A percentile compares a stretch with the other conserved stretches of the same genome.
These are phyloP conservation scores for Pyrus communis DNA, from an alignment of 306 rosid genomes.

Conservation along the genomic window DNA sequence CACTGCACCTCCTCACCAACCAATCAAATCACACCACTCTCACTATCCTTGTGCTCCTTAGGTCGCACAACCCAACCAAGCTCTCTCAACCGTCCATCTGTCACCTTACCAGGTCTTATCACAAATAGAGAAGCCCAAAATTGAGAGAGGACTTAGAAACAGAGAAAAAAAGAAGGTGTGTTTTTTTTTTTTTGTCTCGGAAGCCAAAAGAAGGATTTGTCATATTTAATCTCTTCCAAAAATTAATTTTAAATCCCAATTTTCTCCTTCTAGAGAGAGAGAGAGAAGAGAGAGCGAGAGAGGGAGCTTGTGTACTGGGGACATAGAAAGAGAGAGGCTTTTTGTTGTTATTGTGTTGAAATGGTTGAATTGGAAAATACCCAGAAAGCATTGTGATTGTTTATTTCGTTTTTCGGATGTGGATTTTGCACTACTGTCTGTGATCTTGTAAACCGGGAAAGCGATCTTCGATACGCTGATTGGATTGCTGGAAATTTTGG, in stretches of 20 bases:
- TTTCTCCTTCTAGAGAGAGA: conserved; percentile 62
- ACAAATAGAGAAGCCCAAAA: conserved; percentile 36
- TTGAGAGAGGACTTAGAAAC: conserved; percentile 32
- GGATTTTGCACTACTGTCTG: conserved; percentile 33
- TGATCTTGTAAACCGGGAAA: conserved; percentile 57
- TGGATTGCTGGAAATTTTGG: conserved; percentile 34
- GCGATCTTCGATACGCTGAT: conserved; percentile 66
- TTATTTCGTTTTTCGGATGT: conserved; percentile 15
- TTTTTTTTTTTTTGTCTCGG: conserved; percentile 25
- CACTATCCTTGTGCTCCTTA: background rate
- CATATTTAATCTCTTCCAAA: conserved; percentile 35
- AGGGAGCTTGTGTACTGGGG: conserved; percentile 17
- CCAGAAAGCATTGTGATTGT: conserved; percentile 29
- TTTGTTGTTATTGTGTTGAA: conserved; percentile 23
- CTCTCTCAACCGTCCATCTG: background rate
- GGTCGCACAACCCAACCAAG: conserved; percentile 6
- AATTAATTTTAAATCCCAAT: conserved; percentile 24
- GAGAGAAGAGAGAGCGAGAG: conserved; percentile 56
- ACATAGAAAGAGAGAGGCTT: conserved; percentile 26
- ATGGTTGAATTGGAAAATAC: conserved; percentile 67
- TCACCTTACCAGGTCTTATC: conserved; percentile 27
- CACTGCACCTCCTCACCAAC: conserved; percentile 21
- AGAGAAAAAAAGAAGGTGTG: background rate
- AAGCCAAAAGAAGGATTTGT: conserved; percentile 44
- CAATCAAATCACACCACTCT: conserved; percentile 3